Evolutionary conservation across 2,329 filamentous ascomycete genomes (phyloP).

Genomic region (Fusarium equiseti): DNA sequence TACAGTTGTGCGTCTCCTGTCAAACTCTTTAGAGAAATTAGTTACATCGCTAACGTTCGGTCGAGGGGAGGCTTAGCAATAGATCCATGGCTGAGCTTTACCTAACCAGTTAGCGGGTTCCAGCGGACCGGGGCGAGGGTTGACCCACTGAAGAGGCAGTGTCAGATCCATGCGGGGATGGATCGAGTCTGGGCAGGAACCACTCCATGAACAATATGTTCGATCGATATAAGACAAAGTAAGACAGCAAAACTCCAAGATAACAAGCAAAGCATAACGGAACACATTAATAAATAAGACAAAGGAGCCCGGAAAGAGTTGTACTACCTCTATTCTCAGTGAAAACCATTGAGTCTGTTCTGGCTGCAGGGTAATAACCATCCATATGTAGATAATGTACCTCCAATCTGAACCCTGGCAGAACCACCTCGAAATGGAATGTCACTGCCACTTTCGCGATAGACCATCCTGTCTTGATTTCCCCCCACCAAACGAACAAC

Average conservation of each 20-base stretch:
- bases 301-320: not conserved
- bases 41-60: not conserved
- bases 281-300: not conserved
- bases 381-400: not conserved
- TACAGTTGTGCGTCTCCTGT: not conserved
- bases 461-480: slow-evolving; percentile 1
- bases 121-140: slow-evolving; percentile 26
- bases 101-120: slow-evolving; percentile 19
- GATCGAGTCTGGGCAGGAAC: slow-evolving; percentile 4
- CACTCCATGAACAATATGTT: not conserved
- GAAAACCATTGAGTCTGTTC: not conserved
- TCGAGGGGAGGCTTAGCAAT: slow-evolving; percentile 18
- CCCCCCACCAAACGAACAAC: slow-evolving; percentile 12
- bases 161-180: slow-evolving; percentile 10
- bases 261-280: not conserved
- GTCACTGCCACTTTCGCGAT: slow-evolving; percentile 30
- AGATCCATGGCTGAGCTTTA: slow-evolving; percentile 19
- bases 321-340: not conserved
- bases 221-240: not conserved
- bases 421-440: slow-evolving; percentile 11
- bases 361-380: not conserved
- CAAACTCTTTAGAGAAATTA: not conserved
- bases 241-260: not conserved
- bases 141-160: slow-evolving; percentile 34
- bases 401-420: not conserved